phyloP scores from a whole-genome alignment of 164 flowering plant genomes.

The Dillenia turbinata region DNA sequence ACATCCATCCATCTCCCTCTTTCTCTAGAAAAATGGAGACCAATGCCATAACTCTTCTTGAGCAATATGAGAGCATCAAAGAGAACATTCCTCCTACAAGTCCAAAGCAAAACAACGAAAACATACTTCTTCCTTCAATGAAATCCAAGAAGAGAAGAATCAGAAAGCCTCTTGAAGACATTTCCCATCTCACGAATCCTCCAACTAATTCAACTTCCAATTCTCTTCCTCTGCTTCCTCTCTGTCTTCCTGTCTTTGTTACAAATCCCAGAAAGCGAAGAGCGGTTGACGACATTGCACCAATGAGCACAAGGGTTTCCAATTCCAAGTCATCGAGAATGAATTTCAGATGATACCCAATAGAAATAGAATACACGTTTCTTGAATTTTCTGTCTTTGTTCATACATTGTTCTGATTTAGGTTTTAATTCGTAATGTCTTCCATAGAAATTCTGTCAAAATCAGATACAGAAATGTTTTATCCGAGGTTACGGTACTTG shows the following conservation, averaged over 20 bases:
- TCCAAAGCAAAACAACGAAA: background rate
- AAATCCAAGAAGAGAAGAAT: constrained; percentile 7
- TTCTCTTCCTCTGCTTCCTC: background rate
- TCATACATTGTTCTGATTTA: no score
- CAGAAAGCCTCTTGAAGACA: constrained; percentile 22
- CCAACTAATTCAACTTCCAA: background rate
- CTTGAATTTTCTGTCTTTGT: no score
- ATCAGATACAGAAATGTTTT: no score
- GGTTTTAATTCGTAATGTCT: no score
- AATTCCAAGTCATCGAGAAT: constrained; percentile 13
- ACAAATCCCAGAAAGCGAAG: constrained; percentile 11
- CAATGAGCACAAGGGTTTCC: background rate
- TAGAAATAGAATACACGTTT: no score
- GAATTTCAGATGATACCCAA: constrained; percentile 16
- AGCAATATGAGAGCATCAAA: constrained; percentile 7
- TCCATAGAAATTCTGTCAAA: no score
- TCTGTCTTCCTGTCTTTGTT: background rate
- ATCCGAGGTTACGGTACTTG: no score
- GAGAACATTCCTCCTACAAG: constrained; percentile 20
- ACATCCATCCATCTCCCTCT: background rate
- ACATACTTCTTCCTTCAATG: background rate
- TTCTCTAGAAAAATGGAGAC: constrained; percentile 5
- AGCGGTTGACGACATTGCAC: constrained; percentile 3
- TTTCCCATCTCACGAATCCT: constrained; percentile 9
- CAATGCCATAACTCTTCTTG: background rate